phyloP scores from a whole-genome alignment of 2,329 filamentous ascomycete species.

The Parastagonospora nodorum region DNA sequence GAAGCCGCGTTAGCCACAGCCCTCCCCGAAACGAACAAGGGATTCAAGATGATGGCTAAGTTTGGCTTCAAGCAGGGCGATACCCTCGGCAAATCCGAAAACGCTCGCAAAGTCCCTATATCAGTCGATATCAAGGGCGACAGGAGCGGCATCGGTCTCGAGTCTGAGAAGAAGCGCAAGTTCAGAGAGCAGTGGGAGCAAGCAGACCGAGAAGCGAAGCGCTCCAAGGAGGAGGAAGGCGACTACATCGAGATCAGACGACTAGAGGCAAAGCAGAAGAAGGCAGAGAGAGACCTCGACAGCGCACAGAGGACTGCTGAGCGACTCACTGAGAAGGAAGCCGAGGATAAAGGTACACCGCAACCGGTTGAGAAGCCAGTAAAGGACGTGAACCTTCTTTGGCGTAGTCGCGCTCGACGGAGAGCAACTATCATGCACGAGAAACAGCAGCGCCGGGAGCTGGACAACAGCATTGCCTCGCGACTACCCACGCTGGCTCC shows the following conservation, averaged over 20 bases:
- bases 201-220: constrained; percentile 38
- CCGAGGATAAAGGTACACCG: constrained; percentile 27
- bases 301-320: constrained; percentile 85
- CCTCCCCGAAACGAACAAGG: constrained; percentile 76
- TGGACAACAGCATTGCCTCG: constrained; percentile 42
- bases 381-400: constrained; percentile 75
- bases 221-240: constrained; percentile 53
- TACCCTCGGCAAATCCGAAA: constrained; percentile 68
- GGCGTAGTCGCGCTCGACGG: constrained; percentile 73
- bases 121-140: constrained; percentile 77
- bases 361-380: constrained; percentile 57
- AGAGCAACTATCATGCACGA: constrained; percentile 74
- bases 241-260: constrained; percentile 43
- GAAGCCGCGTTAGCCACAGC: constrained; percentile 78
- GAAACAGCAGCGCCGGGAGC: constrained; percentile 33
- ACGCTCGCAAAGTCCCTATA: constrained; percentile 71
- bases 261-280: constrained; percentile 42
- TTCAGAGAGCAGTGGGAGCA: constrained; percentile 48
- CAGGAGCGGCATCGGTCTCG: constrained; percentile 80
- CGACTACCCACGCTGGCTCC: constrained; percentile 64
- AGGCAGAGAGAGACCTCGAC: constrained; percentile 68
- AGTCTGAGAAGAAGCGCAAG: constrained; percentile 81
- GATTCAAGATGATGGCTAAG: constrained; percentile 94
- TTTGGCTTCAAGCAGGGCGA: constrained; percentile 85
- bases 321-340: constrained; percentile 62